Conservation (phyloP, 139 green algal species). For the Haematococcus sp. region DNA sequence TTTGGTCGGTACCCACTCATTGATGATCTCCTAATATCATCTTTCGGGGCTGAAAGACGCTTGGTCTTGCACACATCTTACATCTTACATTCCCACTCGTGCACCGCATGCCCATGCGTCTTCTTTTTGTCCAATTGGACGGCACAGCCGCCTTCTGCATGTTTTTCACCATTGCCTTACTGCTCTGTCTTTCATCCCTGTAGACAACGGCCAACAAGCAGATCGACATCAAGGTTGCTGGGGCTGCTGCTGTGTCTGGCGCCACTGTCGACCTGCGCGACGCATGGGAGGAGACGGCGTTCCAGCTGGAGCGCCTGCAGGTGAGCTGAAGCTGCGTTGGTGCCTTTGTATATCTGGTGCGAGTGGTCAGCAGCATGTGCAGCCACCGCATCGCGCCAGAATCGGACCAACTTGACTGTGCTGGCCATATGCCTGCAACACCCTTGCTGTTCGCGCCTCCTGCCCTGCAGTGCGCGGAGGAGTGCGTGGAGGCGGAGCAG, state of each 20-base stretch:
- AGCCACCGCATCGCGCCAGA: no score
- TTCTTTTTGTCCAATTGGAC: no score
- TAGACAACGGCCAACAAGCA: slow-evolving; percentile 4
- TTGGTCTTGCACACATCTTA: no score
- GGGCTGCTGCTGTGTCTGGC: slow-evolving; percentile 34
- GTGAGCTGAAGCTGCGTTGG: background rate
- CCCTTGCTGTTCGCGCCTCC: background rate
- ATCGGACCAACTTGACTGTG: background rate
- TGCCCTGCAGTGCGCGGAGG: slow-evolving; percentile 60
- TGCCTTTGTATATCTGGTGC: background rate
- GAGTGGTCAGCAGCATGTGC: no score
- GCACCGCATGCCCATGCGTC: no score
- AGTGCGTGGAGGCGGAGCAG: slow-evolving; percentile 82
- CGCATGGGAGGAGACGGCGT: slow-evolving; percentile 93
- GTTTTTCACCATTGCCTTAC: background rate
- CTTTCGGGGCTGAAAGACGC: slow-evolving; percentile 17
- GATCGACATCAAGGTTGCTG: slow-evolving; percentile 60
- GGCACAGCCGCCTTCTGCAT: background rate
- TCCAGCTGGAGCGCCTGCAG: slow-evolving; percentile 89
- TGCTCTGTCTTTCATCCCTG: background rate
- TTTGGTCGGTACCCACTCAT: slow-evolving; percentile 13
- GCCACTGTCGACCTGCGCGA: slow-evolving; percentile 68
- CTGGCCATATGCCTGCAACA: background rate
- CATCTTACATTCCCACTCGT: no score
- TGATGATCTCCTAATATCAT: slow-evolving; percentile 16